Evolutionary conservation across 2,329 filamentous ascomycete species (phyloP), one percentile per base, ranked within the genome.

Genomic region (Penicillium sp.): DNA sequence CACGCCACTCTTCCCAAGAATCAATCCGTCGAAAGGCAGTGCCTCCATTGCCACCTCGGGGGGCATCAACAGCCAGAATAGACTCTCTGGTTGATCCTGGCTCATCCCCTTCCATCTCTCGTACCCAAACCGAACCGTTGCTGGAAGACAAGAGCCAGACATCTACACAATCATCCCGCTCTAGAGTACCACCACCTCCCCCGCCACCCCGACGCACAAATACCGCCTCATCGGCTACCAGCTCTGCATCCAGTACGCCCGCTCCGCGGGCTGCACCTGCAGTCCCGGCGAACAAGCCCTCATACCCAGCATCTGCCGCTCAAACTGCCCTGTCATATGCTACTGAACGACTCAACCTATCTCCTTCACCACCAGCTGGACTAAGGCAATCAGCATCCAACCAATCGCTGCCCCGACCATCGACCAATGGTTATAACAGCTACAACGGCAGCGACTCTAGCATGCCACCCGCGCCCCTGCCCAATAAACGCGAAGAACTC

Each of bases 401-500:
- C 26, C 56, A 63, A 11, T 60, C 61, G 1, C 46, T 68, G 2
- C 44, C 42, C 12, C 57, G 62, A 45, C 54, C 58, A 14, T 64
- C 58, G 43, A 58, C 57, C 20, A 62, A 47, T 48, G 54, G 40
- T 27, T 50, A 48, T 20, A 48, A 29, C 18, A 22, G 31, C 43
- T 51, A 51, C 41, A 63, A 29, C 44, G 56, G 53, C 53, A 58
- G n/a, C 54, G 67, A 53, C 11, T 45, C 57, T 2, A 54, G 55
- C 1, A 53, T 54, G 14, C 67, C 67, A 8, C 68, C 68, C 12
- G 61, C 68, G 2, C 67, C 75, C 0, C 64, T 75, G 2, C 72
- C 73, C 4, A 79, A 75, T 50, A 80, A 78, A 54, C 77, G 78
- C 8, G 75, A 80, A 53, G 79, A 81, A 53, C 64, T 79, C 8